Evolutionary conservation across 2,329 filamentous ascomycete species (phyloP).

Genomic region (Phialophora macrospora): DNA sequence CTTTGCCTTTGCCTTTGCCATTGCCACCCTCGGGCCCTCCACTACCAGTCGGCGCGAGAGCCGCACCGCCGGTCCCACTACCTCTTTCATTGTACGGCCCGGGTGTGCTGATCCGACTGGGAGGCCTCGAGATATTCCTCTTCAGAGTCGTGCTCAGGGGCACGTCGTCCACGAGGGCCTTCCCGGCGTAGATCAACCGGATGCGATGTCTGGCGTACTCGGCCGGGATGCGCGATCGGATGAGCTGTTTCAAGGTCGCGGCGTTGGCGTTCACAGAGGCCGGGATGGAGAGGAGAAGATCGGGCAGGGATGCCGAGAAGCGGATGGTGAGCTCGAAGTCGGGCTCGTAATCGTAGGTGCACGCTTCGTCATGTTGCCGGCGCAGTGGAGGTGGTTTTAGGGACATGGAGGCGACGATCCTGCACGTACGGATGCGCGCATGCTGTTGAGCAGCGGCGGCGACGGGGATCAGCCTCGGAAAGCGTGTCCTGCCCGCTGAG

Average conservation of each 20-base stretch:
- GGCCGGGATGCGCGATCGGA: conserved; percentile 71
- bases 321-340: conserved; percentile 79
- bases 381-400: conserved; percentile 22
- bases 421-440: conserved; percentile 7
- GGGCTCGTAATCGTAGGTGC: conserved; percentile 5
- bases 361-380: conserved; percentile 6
- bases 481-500: too few relatives aligned
- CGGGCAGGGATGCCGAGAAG: conserved; percentile 83
- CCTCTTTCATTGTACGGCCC: conserved; percentile 27
- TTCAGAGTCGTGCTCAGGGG: conserved; percentile 72
- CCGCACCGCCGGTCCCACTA: conserved; percentile 19
- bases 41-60: conserved; percentile 6
- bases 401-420: conserved; percentile 23
- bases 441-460: conserved; percentile 12
- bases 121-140: conserved; percentile 58
- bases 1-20: conserved; percentile 59
- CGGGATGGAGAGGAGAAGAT: conserved; percentile 77
- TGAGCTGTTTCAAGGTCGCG: conserved; percentile 77
- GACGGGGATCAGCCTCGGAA: neutral
- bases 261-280: conserved; percentile 60
- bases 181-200: conserved; percentile 87
- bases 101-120: conserved; percentile 50
- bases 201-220: conserved; percentile 71
- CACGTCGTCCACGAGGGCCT: conserved; percentile 75
- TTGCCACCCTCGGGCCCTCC: neutral